Evolutionary conservation across 2,329 filamentous ascomycete genomes (phyloP).

Genomic region (Acephala macrosclerotiorum): DNA sequence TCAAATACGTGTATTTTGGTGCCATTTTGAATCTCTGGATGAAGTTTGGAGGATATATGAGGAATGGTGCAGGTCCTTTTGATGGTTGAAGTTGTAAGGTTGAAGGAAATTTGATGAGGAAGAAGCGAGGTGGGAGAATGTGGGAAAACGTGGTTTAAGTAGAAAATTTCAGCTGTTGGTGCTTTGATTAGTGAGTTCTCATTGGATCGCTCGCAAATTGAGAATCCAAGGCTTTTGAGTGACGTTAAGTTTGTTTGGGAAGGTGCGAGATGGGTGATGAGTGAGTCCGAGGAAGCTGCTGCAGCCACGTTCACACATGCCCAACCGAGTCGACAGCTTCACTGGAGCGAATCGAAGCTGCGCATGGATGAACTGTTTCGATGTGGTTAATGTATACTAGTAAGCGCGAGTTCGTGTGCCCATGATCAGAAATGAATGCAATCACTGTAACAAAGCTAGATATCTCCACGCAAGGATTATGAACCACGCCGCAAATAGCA

Average conservation of each 20-base stretch:
- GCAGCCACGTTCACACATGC: too few species aligned
- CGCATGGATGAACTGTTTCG: too few species aligned
- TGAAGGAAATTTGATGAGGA: slow-evolving; percentile 14
- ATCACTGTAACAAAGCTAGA: too few species aligned
- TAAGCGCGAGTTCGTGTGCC: too few species aligned
- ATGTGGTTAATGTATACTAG: too few species aligned
- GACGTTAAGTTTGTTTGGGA: not conserved
- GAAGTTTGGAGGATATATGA: slow-evolving; percentile 2
- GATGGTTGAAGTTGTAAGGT: not conserved
- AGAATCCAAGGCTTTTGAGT: too few species aligned
- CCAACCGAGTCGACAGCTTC: too few species aligned
- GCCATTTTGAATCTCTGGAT: slow-evolving; percentile 23
- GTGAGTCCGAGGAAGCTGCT: not conserved
- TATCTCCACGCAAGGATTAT: too few species aligned
- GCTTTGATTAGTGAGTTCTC: not conserved
- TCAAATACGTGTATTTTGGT: slow-evolving; percentile 31
- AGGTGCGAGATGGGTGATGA: not conserved
- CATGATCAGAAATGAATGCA: too few species aligned
- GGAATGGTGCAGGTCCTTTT: not conserved
- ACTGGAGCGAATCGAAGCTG: too few species aligned
- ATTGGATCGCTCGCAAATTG: not conserved
- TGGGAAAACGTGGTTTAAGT: slow-evolving; percentile 15
- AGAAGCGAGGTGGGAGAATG: slow-evolving; percentile 15
- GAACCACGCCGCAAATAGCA: too few species aligned
- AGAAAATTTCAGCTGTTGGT: not conserved